Evolutionary conservation across 305 asterid species (phyloP), one percentile per base, ranked within the genome.

Genomic region (Coffea humblotiana): DNA sequence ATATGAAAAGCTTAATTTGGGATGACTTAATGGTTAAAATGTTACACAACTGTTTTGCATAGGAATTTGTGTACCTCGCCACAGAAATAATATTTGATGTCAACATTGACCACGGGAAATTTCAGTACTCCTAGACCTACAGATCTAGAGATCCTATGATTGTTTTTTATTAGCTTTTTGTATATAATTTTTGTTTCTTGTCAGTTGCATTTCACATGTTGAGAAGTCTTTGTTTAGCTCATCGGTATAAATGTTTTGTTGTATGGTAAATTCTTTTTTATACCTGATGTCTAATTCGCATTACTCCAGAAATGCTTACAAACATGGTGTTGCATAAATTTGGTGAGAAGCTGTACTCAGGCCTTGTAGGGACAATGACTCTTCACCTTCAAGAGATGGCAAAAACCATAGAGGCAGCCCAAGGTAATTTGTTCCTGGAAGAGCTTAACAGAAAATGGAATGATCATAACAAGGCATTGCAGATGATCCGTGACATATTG

Each of bases 291-390:
- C 40, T 27, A 27, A 75, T 67, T 65, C 64, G 51, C 29, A 9
- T 77, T 40, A 52, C 18, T 40, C 27, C 91, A 88, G 91, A 70
- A 88, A 84, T 80, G 91, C 89, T 27, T 86, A 88, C 83, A 88
- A 88, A 88, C 68, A 88, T 88, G 91, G 89, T 88, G 25, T 81
- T 88, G 74, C 91, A 88, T 81, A 88, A 88, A 79, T 88, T 78
- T 71, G 91, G 91, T 43, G 91, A 88, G 85, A 88, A 80, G 76
- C 81, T 88, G 49, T 88, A 88, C 78, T 84, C 88, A 27, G 91
- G 89, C 45, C 89, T 88, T 54, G 91, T 86, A 67, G 61, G 78
- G 14, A 88, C 91, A 13, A 82, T 88, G 87, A 86, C 89, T n/a
- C 61, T 37, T 54, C 91, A 86, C 81, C 83, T 88, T 79, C 84